A percentile compares a stretch with the other conserved stretches of the same genome.
Conservation (phyloP, 306 rosid species). For the Prinsepia uniflora region DNA sequence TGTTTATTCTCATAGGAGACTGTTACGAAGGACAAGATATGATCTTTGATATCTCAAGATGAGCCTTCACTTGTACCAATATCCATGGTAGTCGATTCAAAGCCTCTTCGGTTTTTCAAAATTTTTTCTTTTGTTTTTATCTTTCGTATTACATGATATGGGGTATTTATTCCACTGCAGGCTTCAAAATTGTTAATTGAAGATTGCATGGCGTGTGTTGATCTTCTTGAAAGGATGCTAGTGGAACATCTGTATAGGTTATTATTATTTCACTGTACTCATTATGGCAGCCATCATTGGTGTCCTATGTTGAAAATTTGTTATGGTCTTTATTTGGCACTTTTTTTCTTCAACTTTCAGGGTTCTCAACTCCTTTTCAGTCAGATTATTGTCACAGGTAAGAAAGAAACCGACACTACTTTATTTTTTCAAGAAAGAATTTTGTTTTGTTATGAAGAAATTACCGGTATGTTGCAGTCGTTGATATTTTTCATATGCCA, state of each 20-base stretch:
- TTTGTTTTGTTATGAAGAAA: constrained; percentile 21
- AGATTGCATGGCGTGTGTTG: constrained; percentile 79
- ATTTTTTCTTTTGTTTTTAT: too few relatives aligned
- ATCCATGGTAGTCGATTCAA: constrained; percentile 52
- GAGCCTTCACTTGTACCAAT: constrained; percentile 83
- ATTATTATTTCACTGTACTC: constrained; percentile 20
- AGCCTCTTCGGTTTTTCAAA: too few relatives aligned
- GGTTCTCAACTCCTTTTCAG: constrained; percentile 56
- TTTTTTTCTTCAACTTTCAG: constrained; percentile 43
- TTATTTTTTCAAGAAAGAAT: constrained; percentile 12
- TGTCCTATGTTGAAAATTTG: constrained; percentile 7
- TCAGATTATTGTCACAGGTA: constrained; percentile 70
- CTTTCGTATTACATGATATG: not conserved
- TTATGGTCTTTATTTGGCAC: constrained; percentile 17
- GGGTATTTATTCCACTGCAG: constrained; percentile 38
- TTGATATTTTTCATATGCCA: constrained; percentile 72
- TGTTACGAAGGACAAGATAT: constrained; percentile 77
- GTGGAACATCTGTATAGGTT: constrained; percentile 69
- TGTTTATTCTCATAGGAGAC: constrained; percentile 53
- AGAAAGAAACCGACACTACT: constrained; percentile 19
- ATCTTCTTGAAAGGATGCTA: constrained; percentile 76
- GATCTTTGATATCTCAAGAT: constrained; percentile 76
- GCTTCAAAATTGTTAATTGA: constrained; percentile 69
- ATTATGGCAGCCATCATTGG: not conserved
- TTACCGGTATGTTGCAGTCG: constrained; percentile 57